These are phyloP conservation scores for Spathaspora sp. DNA, from an alignment of 1,139 yeast species.

Conservation along the genomic window DNA sequence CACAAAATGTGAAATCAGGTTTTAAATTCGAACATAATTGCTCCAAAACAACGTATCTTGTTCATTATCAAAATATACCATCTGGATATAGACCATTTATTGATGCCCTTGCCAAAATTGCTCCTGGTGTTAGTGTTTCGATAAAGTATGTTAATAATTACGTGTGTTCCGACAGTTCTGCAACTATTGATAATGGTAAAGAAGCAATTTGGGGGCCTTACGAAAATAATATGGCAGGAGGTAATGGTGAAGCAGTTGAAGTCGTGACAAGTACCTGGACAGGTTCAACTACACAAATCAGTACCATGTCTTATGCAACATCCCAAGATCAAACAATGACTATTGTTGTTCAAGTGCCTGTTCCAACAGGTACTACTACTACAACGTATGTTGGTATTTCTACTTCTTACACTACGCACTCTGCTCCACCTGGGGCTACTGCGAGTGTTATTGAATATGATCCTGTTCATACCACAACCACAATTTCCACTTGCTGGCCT, in stretches of 20 bases:
- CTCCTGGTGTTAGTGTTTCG: background rate
- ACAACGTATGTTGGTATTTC: slow-evolving; percentile 16
- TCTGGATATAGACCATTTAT: slow-evolving; percentile 32
- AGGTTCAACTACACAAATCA: slow-evolving; percentile 9
- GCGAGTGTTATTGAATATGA: slow-evolving; percentile 15
- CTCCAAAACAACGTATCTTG: slow-evolving; percentile 10
- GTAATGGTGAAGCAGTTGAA: background rate
- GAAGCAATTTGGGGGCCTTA: background rate
- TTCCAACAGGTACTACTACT: slow-evolving; percentile 20
- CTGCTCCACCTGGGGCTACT: slow-evolving; percentile 14
- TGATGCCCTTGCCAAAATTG: slow-evolving; percentile 14
- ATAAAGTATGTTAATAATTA: slow-evolving; percentile 7
- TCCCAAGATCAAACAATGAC: slow-evolving; percentile 13
- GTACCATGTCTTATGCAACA: slow-evolving; percentile 5
- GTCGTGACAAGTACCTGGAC: slow-evolving; percentile 6
- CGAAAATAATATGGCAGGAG: background rate
- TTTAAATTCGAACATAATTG: slow-evolving; percentile 17
- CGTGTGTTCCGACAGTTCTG: slow-evolving; percentile 6
- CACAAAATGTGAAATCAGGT: slow-evolving; percentile 10
- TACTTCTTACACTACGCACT: slow-evolving; percentile 7
- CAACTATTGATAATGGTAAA: slow-evolving; percentile 2
- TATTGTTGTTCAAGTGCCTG: slow-evolving; percentile 17
- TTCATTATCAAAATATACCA: slow-evolving; percentile 20
- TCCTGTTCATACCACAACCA: slow-evolving; percentile 15
- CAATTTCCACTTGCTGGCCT: background rate